Conservation (phyloP, 345 rosid species). For the Punica granatum region DNA sequence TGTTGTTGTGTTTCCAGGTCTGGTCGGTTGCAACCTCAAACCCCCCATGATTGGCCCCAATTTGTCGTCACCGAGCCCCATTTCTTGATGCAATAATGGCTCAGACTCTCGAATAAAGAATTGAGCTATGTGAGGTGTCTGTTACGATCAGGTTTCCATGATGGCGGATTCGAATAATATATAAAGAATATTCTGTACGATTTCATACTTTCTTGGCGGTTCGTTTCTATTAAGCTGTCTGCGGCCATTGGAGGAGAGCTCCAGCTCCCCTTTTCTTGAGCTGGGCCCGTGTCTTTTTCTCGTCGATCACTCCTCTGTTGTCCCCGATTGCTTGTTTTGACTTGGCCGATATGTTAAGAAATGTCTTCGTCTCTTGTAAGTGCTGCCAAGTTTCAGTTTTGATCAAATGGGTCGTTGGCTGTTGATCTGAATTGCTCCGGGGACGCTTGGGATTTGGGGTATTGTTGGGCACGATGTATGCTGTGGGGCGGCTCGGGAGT, state of each 20-base stretch:
- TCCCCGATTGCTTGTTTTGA: not conserved
- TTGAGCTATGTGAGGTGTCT: not conserved
- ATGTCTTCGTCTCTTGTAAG: not conserved
- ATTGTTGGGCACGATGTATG: conserved; percentile 41
- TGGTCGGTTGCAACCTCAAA: not conserved
- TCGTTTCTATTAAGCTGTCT: conserved; percentile 8
- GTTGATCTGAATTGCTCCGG: not conserved
- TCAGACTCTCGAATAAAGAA: not conserved
- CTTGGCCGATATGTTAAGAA: not conserved
- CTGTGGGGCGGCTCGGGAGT: conserved; percentile 84
- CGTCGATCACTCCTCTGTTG: not conserved
- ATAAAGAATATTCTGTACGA: conserved; percentile 10
- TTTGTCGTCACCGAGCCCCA: not conserved
- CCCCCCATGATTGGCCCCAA: not conserved
- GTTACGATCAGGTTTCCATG: not conserved
- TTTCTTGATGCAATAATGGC: not conserved
- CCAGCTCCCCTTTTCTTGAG: not conserved
- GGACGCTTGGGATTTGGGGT: not conserved
- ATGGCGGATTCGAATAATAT: conserved; percentile 7
- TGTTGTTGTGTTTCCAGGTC: not conserved
- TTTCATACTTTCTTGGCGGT: conserved; percentile 7
- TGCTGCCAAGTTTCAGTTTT: not conserved
- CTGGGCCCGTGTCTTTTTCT: not conserved
- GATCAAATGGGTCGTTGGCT: not conserved
- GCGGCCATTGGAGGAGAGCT: not conserved